Conservation (phyloP, 73 alveolate species). For the Tetrahymena thermophila region DNA sequence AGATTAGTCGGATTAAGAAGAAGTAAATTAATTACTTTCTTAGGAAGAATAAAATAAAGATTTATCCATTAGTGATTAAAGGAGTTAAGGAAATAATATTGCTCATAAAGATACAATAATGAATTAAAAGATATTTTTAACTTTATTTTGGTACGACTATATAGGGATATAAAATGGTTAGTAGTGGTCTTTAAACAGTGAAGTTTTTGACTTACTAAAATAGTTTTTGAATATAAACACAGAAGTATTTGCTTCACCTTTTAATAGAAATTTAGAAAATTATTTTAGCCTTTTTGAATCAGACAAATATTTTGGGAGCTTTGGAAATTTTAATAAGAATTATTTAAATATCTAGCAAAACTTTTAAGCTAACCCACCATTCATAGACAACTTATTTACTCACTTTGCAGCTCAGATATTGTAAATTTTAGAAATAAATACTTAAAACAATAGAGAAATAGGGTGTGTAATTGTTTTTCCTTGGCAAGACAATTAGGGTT, state of each 20-base stretch:
- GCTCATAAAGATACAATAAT: background rate
- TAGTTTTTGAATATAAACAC: background rate
- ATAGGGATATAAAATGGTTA: background rate
- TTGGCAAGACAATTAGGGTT: background rate
- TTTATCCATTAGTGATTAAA: too few species aligned
- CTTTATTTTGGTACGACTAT: background rate
- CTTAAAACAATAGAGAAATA: background rate
- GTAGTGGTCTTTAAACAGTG: background rate
- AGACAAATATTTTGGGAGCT: background rate
- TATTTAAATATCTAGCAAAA: background rate
- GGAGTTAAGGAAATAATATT: background rate
- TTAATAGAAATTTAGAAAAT: background rate
- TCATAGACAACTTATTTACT: background rate
- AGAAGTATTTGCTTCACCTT: background rate
- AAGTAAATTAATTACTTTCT: too few species aligned
- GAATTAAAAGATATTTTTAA: background rate
- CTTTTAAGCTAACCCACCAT: background rate
- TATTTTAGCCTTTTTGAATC: background rate
- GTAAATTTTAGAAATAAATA: background rate
- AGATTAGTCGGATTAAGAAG: background rate
- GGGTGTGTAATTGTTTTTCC: background rate
- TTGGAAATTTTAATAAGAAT: background rate
- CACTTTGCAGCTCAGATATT: background rate
- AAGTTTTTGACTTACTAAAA: background rate
- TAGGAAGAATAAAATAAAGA: background rate